Evolutionary conservation across 2,329 filamentous ascomycete genomes (phyloP), one percentile per base, ranked within the genome.

Genomic region (Xylaria sp.): DNA sequence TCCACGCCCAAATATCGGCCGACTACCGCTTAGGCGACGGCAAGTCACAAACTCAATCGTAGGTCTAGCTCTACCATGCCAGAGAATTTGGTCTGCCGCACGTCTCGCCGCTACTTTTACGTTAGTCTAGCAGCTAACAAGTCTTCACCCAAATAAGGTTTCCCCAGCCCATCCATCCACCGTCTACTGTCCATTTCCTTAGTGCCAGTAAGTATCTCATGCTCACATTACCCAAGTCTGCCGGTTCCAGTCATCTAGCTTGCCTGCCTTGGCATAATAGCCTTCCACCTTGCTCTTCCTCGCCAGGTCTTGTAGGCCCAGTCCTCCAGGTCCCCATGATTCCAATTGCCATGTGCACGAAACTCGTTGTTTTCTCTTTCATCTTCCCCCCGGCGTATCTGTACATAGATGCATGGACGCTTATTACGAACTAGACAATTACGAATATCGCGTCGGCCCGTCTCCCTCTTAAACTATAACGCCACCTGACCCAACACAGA

Each of bases 11-110:
- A 34, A 60, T 56, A 61, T 39, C 57, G 50, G 14, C 64, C 64
- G 50, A 32, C 39, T 39, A 17, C 34, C 62, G 21, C 12, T n/a
- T 45, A 42, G 65, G 39, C 47, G 3, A 32, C 60, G 60, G 65
- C 61, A 65, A 24, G 61, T 14, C 56, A 30, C n/a, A 56, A 68
- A 68, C 65, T 65, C 50, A 65, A 68, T 68, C 65, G 65, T 57
- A 61, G 53, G 65, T 65, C 50, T 51, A 64, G 47, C 50, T 60
- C 50, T 55, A 60, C 36, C 21, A 19, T 50, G 12, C 45, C 36
- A 47, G 42, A 36, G 47, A 34, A 17, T 27, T 27, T 51, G 39
- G 30, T 30, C 59, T 63, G 24, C 45, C 36, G 8, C 32, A 58
- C 34, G 21, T 24, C 14, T 45, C 36, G 17, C 11, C 30, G 42